Base-by-base conservation (phyloP, 306 rosid genomes). In the Cucurbita moschata region DNA sequence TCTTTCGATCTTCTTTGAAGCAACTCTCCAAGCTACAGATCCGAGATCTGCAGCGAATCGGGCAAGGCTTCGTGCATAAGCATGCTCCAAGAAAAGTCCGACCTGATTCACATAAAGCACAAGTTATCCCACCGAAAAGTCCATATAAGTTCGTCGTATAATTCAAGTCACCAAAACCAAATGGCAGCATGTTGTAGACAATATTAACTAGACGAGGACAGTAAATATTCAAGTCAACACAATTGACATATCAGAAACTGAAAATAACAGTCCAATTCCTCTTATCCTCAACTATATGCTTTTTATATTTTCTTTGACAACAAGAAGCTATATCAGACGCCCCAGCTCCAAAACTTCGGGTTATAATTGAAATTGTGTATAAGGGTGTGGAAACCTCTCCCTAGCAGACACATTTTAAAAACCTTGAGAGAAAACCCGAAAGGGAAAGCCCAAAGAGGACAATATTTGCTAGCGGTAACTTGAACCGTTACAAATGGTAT, bases 41-140 rank as follows among this genome's bases (percentile, higher is more conserved):
- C 90, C 93, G 30, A 81, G 79, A 76, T 81, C 74, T 0, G 88
- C 90, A 60, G 88, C 86, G 81, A 86, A 88, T 67, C 80, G 88
- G 66, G 93, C 83, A 26, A 88, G 78, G 82, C 90, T 88, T 75
- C 93, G 77, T 26, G 88, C 87, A 71, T 88, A 88, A 68, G 87
- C 86, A 77, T 77, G 75, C 79, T 88, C 90, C 11, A 81, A 78
- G 47, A 79, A 86, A 59, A 88, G 81, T 35, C 93, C 93, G 30
- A 88, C 88, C 93, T 88, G 85, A 80, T 63, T 65, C 76, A 77
- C 77, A 73, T 64, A 46, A 61, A 73, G 75, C 78, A 71, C 79
- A 61, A 82, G 75, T 56, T 44, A 68, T 59, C 47, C 70, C 7
- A n/a, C 73, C 18, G 59, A 68, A 76, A 79, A 67, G 54, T 50